Evolutionary conservation across 345 rosid genomes (phyloP).

Genomic region (Camelina hispida): DNA sequence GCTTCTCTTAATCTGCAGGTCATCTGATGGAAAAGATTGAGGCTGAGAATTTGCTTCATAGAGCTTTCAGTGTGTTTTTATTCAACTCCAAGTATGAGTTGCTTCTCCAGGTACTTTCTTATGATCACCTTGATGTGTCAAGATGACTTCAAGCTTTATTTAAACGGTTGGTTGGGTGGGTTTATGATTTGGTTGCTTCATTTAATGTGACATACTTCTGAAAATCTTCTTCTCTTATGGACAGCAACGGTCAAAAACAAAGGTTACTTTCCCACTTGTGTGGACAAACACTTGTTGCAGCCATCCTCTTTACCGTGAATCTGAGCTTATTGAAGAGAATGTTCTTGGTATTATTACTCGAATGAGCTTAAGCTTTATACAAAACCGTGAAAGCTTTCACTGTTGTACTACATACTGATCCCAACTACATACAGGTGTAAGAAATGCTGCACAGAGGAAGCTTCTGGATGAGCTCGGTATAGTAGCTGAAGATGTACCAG

Average conservation of each 20-base stretch:
- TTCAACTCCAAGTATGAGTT: slow-evolving; percentile 93
- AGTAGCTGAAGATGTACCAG: slow-evolving; percentile 82
- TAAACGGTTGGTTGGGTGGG: background rate
- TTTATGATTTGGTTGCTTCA: slow-evolving; percentile 16
- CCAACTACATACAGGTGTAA: no score
- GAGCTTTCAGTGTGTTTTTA: slow-evolving; percentile 97
- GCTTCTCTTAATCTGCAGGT: slow-evolving; percentile 57
- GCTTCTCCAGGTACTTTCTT: slow-evolving; percentile 80
- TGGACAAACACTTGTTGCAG: slow-evolving; percentile 99
- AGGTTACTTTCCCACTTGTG: slow-evolving; percentile 95
- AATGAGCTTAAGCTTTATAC: background rate
- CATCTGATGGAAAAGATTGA: slow-evolving; percentile 95
- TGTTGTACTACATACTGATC: no score
- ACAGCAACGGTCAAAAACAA: slow-evolving; percentile 95
- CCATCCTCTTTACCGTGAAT: slow-evolving; percentile 90
- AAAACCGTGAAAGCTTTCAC: background rate
- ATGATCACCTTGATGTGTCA: background rate
- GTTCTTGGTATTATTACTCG: slow-evolving; percentile 57
- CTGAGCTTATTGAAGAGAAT: slow-evolving; percentile 78
- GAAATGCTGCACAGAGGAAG: slow-evolving; percentile 98
- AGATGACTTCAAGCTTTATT: slow-evolving; percentile 6
- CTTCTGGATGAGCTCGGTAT: slow-evolving; percentile 94
- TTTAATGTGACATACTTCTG: background rate
- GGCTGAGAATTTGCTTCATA: slow-evolving; percentile 76
- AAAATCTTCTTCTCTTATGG: slow-evolving; percentile 6